Evolutionary conservation across 1,284 basidiomycete species (phyloP).

Genomic region (Ceratobasidium theobromae): DNA sequence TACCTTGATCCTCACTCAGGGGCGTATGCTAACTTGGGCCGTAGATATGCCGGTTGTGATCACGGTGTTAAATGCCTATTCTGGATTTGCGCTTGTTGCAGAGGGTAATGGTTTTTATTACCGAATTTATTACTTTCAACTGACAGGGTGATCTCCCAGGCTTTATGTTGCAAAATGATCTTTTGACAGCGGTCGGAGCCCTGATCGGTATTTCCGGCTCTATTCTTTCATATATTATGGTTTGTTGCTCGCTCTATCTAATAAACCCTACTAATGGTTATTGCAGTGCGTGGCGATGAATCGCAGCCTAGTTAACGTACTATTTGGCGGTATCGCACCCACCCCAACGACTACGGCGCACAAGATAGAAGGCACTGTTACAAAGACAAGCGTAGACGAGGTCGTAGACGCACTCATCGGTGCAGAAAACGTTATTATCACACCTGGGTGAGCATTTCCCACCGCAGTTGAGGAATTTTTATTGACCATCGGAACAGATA

Average conservation of each 20-base stretch:
- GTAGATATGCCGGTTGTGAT: slow-evolving; percentile 70
- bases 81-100: slow-evolving; percentile 89
- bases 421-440: slow-evolving; percentile 81
- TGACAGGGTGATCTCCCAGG: slow-evolving; percentile 47
- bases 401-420: slow-evolving; percentile 73
- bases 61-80: slow-evolving; percentile 84
- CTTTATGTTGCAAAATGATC: slow-evolving; percentile 83
- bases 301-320: slow-evolving; percentile 71
- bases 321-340: slow-evolving; percentile 75
- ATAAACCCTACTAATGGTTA: slow-evolving; percentile 36
- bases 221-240: slow-evolving; percentile 91
- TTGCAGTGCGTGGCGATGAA: slow-evolving; percentile 85
- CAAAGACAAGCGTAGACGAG: slow-evolving; percentile 73
- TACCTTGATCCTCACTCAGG: neutral
- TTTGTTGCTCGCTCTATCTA: slow-evolving; percentile 43
- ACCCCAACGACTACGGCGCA: slow-evolving; percentile 57
- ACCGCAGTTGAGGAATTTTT: neutral
- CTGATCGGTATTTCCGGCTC: slow-evolving; percentile 68
- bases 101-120: slow-evolving; percentile 54
- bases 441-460: slow-evolving; percentile 40
- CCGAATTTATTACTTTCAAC: neutral
- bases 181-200: slow-evolving; percentile 77
- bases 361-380: slow-evolving; percentile 78
- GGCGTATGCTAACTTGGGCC: slow-evolving; percentile 30
- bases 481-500: slow-evolving; percentile 53